Percentiles rank a stretch among this genome's conserved stretches.
These are phyloP conservation scores for Exophiala alcalophila DNA, from an alignment of 2,329 filamentous ascomycete genomes.

Conservation along the genomic window DNA sequence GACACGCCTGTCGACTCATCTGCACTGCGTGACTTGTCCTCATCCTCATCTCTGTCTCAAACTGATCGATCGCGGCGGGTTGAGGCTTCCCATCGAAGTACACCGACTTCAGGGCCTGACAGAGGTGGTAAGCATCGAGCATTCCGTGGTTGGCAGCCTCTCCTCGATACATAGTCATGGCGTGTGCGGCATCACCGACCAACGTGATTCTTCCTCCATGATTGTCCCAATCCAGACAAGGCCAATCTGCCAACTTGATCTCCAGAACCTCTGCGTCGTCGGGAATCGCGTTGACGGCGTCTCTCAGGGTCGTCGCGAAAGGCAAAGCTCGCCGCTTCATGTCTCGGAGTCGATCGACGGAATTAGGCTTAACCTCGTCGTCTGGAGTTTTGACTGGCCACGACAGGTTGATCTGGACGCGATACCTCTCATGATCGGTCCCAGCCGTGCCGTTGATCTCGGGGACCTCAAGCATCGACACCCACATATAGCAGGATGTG, in stretches of 20 bases:
- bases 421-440: constrained; percentile 37
- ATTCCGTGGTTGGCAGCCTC: constrained; percentile 38
- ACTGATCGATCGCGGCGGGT: constrained; percentile 29
- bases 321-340: constrained; percentile 39
- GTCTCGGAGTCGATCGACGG: constrained; percentile 37
- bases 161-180: constrained; percentile 40
- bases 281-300: constrained; percentile 31
- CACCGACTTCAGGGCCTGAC: constrained; percentile 16
- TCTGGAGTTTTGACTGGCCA: constrained; percentile 41
- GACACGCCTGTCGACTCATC: constrained; percentile 37
- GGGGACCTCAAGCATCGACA: constrained; percentile 43
- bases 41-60: constrained; percentile 35
- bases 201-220: constrained; percentile 33
- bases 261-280: constrained; percentile 32
- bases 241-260: constrained; percentile 32
- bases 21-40: constrained; percentile 35
- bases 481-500: constrained; percentile 28
- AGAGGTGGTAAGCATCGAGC: constrained; percentile 31
- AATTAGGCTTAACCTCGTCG: constrained; percentile 37
- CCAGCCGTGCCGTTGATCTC: constrained; percentile 36
- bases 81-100: constrained; percentile 3
- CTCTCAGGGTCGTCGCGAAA: constrained; percentile 31
- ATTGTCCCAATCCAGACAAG: constrained; percentile 34
- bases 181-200: constrained; percentile 38
- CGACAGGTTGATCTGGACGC: constrained; percentile 48